These are phyloP conservation scores for Backusella australiensis DNA, from an alignment of 192 early-diverging fungal genomes.

Conservation along the genomic window DNA sequence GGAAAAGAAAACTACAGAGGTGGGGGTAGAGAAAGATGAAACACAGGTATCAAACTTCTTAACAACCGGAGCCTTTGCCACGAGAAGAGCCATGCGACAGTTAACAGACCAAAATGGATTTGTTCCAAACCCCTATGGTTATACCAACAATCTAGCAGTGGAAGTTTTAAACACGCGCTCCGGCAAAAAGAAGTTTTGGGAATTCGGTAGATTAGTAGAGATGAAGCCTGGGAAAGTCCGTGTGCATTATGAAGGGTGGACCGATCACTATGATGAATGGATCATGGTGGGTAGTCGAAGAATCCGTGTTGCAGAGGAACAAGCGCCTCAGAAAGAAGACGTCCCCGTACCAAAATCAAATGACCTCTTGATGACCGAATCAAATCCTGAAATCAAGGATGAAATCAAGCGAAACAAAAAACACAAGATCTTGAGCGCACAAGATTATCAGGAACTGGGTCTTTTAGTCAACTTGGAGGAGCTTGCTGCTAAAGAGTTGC, in stretches of 20 bases:
- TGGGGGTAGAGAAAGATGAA: neutral
- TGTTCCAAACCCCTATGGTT: conserved; percentile 48
- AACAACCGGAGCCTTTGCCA: conserved; percentile 52
- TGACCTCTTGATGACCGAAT: conserved; percentile 17
- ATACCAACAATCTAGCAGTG: conserved; percentile 30
- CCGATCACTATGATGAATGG: conserved; percentile 54
- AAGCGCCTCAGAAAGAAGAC: neutral
- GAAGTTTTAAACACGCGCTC: conserved; percentile 42
- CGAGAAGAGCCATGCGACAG: conserved; percentile 42
- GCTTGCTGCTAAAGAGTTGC: neutral
- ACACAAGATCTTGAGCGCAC: conserved; percentile 15
- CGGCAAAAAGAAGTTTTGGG: conserved; percentile 39
- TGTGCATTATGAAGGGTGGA: conserved; percentile 55
- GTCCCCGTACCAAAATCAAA: conserved; percentile 18
- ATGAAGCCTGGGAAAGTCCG: conserved; percentile 42
- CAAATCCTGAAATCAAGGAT: conserved; percentile 28
- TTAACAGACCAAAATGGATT: conserved; percentile 38
- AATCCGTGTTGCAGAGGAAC: conserved; percentile 16
- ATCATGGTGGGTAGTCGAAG: conserved; percentile 46
- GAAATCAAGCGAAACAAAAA: conserved; percentile 18
- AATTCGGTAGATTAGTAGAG: conserved; percentile 40
- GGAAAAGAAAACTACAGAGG: neutral
- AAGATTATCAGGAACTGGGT: conserved; percentile 28
- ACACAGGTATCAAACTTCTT: conserved; percentile 17
- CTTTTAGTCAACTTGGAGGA: conserved; percentile 13